phyloP scores from a whole-genome alignment of 2,329 filamentous ascomycete species.

The Clarireedia paspali region DNA sequence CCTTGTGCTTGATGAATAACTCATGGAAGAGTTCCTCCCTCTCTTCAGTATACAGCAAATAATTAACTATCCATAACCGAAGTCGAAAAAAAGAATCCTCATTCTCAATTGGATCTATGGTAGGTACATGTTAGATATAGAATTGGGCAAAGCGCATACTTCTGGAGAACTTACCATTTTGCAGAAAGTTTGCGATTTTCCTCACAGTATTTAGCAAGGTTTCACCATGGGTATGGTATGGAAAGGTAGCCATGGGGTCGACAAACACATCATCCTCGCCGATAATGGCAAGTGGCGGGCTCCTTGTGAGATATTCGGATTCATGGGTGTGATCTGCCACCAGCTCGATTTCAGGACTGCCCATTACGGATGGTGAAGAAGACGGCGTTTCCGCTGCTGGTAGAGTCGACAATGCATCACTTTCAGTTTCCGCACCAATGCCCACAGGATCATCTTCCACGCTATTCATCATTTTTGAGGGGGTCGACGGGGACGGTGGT shows the following conservation, averaged over 20 bases:
- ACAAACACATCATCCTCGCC: slow-evolving; percentile 21
- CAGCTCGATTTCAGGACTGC: slow-evolving; percentile 28
- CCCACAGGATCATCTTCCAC: slow-evolving; percentile 16
- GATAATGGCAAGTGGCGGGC: slow-evolving; percentile 25
- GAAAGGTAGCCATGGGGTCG: slow-evolving; percentile 42
- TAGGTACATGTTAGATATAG: slow-evolving; percentile 19
- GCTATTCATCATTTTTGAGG: slow-evolving; percentile 22
- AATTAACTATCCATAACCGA: slow-evolving; percentile 43
- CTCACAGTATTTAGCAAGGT: slow-evolving; percentile 15
- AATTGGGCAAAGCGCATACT: slow-evolving; percentile 8
- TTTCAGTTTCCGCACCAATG: slow-evolving; percentile 27
- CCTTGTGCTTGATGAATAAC: slow-evolving; percentile 36
- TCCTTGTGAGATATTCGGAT: slow-evolving; percentile 18
- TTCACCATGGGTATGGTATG: slow-evolving; percentile 29
- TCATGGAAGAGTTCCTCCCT: slow-evolving; percentile 32
- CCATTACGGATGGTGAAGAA: slow-evolving; percentile 24
- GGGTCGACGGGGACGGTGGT: slow-evolving; percentile 35
- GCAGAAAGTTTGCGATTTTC: slow-evolving; percentile 29
- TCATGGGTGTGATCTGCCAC: slow-evolving; percentile 23
- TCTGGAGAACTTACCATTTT: slow-evolving; percentile 31
- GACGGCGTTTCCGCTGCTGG: slow-evolving; percentile 26
- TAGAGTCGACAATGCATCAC: slow-evolving; percentile 25
- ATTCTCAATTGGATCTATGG: slow-evolving; percentile 36
- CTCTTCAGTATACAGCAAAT: slow-evolving; percentile 35
- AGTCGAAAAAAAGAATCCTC: slow-evolving; percentile 38